Conservation (phyloP, 305 asterid species). For the Andrographis paniculata region DNA sequence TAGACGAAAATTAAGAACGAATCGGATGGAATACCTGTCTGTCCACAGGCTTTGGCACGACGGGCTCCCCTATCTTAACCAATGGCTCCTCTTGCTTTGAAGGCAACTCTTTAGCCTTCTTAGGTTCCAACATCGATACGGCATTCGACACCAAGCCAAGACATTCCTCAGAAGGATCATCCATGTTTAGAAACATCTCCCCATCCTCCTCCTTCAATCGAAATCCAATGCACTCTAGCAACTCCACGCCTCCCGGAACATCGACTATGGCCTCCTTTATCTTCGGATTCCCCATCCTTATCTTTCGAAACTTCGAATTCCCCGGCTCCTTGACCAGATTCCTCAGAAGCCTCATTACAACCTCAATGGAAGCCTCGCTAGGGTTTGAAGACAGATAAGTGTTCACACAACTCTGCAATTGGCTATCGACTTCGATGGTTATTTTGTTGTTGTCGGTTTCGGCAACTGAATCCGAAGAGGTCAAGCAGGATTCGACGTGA, state of each 20-base stretch:
- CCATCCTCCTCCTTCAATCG: constrained; percentile 65
- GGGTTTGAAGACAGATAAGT: constrained; percentile 61
- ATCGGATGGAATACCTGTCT: constrained; percentile 56
- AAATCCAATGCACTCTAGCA: constrained; percentile 74
- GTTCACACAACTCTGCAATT: constrained; percentile 44
- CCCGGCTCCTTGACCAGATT: constrained; percentile 71
- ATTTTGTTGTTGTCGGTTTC: constrained; percentile 17
- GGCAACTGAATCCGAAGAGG: constrained; percentile 21
- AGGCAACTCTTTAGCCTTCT: constrained; percentile 32
- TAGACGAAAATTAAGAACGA: neutral
- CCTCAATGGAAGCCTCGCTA: constrained; percentile 53
- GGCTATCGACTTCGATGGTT: constrained; percentile 25
- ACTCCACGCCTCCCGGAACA: constrained; percentile 73
- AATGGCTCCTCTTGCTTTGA: constrained; percentile 13
- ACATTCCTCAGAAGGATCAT: constrained; percentile 40
- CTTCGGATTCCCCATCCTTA: constrained; percentile 83
- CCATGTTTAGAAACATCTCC: constrained; percentile 88
- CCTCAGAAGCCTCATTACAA: constrained; percentile 51
- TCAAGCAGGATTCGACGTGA: constrained; percentile 70
- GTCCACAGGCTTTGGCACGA: constrained; percentile 45
- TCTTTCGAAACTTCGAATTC: constrained; percentile 78
- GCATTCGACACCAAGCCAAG: constrained; percentile 43
- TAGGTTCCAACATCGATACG: constrained; percentile 46
- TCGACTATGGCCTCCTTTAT: constrained; percentile 81
- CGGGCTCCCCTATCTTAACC: constrained; percentile 31